Base-by-base conservation (phyloP, 164 flowering plant species). In the Tetrastigma voinierianum region DNA sequence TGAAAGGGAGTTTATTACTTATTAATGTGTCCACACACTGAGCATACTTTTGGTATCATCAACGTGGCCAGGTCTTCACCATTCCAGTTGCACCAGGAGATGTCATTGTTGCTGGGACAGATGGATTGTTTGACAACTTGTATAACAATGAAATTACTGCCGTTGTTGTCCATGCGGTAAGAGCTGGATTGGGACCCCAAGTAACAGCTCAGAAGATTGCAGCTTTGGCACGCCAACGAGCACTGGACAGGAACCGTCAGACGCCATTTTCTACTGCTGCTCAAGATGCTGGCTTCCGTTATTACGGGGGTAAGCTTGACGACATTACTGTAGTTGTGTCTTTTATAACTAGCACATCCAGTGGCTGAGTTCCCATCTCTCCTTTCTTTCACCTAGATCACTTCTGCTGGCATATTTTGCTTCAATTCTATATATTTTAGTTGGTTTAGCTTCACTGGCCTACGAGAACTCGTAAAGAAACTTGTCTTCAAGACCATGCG, bases 241-340 rank as follows among this genome's bases (percentile, higher is more conserved):
- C 93, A 23, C 61, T 68, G 20, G 86, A 86, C 57, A 72, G 64
- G 67, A 80, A 69, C 55, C 53, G 76, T 51, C 83, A 80, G 68
- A 77, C 87, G 0, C 93, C 90, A 9, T 88, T 86, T 66, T 74
- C 90, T 10, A 51, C 77, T 4, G 86, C 90, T 61, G 90, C 89
- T 49, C 84, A 89, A 63, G 84, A 84, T 20, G 90, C 89, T 24
- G 89, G 91, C 0, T 85, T 49, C 72, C 72, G 76, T 18, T 85
- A 78, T 48, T 70, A 76, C 24, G 91, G 91, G 11, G 89, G 91
- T 51, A 86, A 87, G 75, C 84, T 90, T 32, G 90, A 87, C 52
- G 90, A 84, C 70, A 75, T 86, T 14, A 87, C 91, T 23, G 86
- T 86, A 17, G 87, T 88, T 54, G 88, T 87, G 43, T 82, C 90